Base-by-base conservation (phyloP, 2,329 filamentous ascomycete species). In the Pseudogymnoascus sp. region DNA sequence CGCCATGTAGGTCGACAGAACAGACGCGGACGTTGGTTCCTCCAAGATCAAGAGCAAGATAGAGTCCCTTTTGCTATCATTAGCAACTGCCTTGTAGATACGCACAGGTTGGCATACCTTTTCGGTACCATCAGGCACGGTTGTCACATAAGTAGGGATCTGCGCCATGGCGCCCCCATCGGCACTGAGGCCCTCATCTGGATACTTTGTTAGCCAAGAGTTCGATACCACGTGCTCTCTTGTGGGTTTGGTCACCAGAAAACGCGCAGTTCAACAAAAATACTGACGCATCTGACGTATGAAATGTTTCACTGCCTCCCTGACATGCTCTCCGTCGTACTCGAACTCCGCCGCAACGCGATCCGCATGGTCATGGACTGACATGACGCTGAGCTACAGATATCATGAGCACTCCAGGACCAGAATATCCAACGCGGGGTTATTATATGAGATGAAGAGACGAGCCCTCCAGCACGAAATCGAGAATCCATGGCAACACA, bases 11-110 rank as follows among this genome's bases (percentile, higher is more conserved):
- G 70, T 90, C 85, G 72, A 99, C 89, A 47, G 93, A 97, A 80
- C 95, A 99, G 72, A 99, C 95, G 70, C 95, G 89, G 78, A 97
- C 96, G 79, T 99, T 99, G 68, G 95, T 99, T 71, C 95, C 95
- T 67, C 95, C 95, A n/a, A 99, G 84, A 73, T 99, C 95, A 68
- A 99, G 93, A 40, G 95, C 93, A 73, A 99, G 86, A 78, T 97
- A 99, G 40, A 97, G 81, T 59, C 95, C 95, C 91, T 70, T 61
- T 23, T 23, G 16, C 51, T 39, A 64, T 70, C 61, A 67, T 62
- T 40, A 57, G 29, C 29, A 36, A 57, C 26, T 3, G 51, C 31
- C 29, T 21, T 57, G 51, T 34, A 21, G 51, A 21, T 57, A 31
- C n/a, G 29, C 10, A n/a, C 26, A 37, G 40, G 10, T 29, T 39